Evolutionary conservation across 1,139 yeast species (phyloP), one percentile per base, ranked within the genome.

Genomic region (Geotrichum siamense): DNA sequence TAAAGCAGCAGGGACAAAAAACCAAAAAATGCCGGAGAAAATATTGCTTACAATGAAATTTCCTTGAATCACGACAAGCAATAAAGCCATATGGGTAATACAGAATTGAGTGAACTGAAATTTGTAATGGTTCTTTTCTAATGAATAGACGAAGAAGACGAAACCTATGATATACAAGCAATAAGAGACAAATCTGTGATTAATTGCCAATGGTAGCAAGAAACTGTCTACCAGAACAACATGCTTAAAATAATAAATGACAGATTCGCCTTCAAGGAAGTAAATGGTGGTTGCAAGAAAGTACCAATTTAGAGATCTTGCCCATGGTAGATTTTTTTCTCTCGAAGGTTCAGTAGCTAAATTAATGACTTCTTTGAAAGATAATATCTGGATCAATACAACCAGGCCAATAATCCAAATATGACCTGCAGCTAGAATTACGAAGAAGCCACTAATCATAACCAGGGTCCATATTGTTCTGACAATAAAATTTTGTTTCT

Each of bases 401-500:
- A 91, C 86, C 51, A 85, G 67, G 3, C 75, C 63, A 49, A 89
- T 83, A 50, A 89, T 74, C 69, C 89, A 79, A 43, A 82, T 68
- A 60, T 89, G 97, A 26, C 99, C 99, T 3, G 91, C 77, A n/a
- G 85, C 79, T 42, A 91, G 68, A 23, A 82, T 71, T 22, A 73
- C 64, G 53, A 87, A 75, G 63, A 91, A 84, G 8, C 78, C 79
- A 17, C 70, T 66, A 52, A 91, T 82, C 97, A 91, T 89, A 23
- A 91, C 87, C 56, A 91, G 63, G 0, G 97, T 83, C 97, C 97
- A 91, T 42, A 83, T 71, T n/a, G 97, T 82, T 55, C 99, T 76
- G 30, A 89, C 85, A 44, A 86, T 63, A 59, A 91, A 87, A 38
- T 87, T 84, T 64, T 79, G 91, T 55, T 79, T 80, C 66, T 84